Base-by-base conservation (phyloP, 2,329 filamentous ascomycete genomes). In the Paraphoma sp. region DNA sequence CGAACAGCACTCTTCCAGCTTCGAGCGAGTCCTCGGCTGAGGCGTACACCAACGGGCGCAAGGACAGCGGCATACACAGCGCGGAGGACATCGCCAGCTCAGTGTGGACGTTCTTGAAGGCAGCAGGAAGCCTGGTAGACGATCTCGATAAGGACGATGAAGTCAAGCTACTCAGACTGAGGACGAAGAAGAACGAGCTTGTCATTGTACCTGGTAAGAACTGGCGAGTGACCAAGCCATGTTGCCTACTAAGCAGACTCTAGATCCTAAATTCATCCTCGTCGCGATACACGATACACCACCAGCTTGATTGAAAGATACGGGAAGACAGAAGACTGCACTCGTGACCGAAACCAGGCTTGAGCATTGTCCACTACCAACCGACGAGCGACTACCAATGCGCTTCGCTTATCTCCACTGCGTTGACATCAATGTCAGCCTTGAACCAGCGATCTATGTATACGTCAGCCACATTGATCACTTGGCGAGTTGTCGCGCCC, bases 131-230 rank as follows among this genome's bases (percentile, higher is more conserved):
- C 41, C 78, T 94, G 63, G 87, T 93, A n/a, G 82, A 88, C 60
- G 89, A 89, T 57, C 79, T 94, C 67, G 90, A 93, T 70, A 82
- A 83, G 31, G 89, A 93, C 79, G 91, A 95, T 68, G 91, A 93
- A 72, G 78, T 93, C 60, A 92, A 89, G 77, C 80, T 95, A 46
- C 77, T 95, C 49, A 84, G 91, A 60, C 73, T 96, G 62, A 85
- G 92, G 63, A 94, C 91, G n/a, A 92, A 88, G 80, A 93, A 91
- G 76, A 90, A 93, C 67, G 92, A 96, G 76, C 79, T 95, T 60
- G 89, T 95, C 56, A 91, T 95, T 69, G 89, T 94, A 17, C 91
- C 90, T 51, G 82, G 82, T 83, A 73, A 45, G 75, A 23, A 23
- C 23, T 55, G 5, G 12, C 17, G 14, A 23, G 2, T 3, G 5